Conservation (phyloP, 257 asterid species). For the Solanum verrucosum region DNA sequence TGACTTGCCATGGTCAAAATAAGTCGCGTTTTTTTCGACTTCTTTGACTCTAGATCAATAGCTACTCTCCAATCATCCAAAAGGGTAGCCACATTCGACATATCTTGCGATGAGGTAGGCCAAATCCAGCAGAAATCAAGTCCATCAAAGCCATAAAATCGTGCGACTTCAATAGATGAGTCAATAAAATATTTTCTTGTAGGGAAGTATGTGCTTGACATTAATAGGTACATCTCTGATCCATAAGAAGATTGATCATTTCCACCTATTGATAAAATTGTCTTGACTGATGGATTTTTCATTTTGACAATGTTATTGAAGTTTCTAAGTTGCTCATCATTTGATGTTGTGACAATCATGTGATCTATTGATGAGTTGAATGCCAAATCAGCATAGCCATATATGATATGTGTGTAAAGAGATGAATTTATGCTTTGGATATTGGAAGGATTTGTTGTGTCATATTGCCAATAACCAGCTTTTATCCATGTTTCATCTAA, state of each 20-base stretch:
- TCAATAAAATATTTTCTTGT: conserved; percentile 7
- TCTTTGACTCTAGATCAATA: conserved; percentile 2
- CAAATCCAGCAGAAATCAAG: conserved; percentile 7
- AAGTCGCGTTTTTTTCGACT: neutral
- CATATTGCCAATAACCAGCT: neutral
- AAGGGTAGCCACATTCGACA: conserved; percentile 1
- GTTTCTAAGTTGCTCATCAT: neutral
- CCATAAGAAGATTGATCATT: neutral
- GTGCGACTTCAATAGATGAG: conserved; percentile 3
- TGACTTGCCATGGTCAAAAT: conserved; percentile 2
- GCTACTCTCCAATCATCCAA: conserved; percentile 13
- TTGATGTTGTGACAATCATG: neutral
- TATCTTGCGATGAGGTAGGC: neutral
- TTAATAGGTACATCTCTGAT: neutral
- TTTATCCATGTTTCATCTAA: neutral
- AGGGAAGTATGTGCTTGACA: neutral
- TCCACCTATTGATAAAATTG: neutral
- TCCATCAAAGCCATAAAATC: conserved; percentile 3
- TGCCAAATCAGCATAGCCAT: neutral
- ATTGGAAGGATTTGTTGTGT: neutral
- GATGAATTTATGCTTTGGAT: neutral
- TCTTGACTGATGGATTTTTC: neutral
- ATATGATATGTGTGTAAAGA: neutral
- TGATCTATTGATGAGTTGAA: neutral
- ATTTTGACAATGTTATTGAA: neutral